Base-by-base conservation (phyloP, 305 asterid genomes). In the Ilex paraguariensis region DNA sequence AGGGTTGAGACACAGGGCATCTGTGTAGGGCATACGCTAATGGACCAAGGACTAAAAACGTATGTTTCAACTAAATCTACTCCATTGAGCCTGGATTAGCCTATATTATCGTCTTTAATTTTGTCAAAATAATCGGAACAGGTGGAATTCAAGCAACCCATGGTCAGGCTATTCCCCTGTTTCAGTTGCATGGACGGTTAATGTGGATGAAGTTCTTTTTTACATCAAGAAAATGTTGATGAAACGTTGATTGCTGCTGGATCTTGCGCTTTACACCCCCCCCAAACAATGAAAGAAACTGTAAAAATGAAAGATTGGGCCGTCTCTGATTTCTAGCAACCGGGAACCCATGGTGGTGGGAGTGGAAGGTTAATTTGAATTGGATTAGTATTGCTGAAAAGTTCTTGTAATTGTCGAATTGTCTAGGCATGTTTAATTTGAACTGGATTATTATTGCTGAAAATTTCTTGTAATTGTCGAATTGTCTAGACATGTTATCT, bases 1-100 rank as follows among this genome's bases (percentile, higher is more conserved):
- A 84, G 99, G 67, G 97, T 93, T 31, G 99, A 90, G 79, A 93
- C 99, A 16, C 97, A 90, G 72, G 99, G 98, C 65, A 72, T 93
- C 50, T 90, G 97, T 36, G 78, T 52, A 10, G 98, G 98, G 56
- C 91, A 87, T 60, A 90, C 97, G 0, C 71, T 93, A 45, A 78
- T 93, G 97, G 99, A 93, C 75, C 87, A 81, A 46, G 97, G 99
- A 28, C 73, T 90, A 49, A 93, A 90, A 71, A 76, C 66, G 98
- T 87, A 83, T 0, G 76, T 31, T 13, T 45, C 12, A 13, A 6
- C 17, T 54, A 15, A 12, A 49, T 16, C 13, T 46, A 10, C n/a
- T 3, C 10, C n/a, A 0, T 52, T 14, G n/a, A 52, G 30, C 0
- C 8, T 10, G 5, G 15, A 33, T 45, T 40, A 3, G 10, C 4